These are phyloP conservation scores for Fonsecaea monophora DNA, from an alignment of 2,329 filamentous ascomycete species.

Conservation along the genomic window DNA sequence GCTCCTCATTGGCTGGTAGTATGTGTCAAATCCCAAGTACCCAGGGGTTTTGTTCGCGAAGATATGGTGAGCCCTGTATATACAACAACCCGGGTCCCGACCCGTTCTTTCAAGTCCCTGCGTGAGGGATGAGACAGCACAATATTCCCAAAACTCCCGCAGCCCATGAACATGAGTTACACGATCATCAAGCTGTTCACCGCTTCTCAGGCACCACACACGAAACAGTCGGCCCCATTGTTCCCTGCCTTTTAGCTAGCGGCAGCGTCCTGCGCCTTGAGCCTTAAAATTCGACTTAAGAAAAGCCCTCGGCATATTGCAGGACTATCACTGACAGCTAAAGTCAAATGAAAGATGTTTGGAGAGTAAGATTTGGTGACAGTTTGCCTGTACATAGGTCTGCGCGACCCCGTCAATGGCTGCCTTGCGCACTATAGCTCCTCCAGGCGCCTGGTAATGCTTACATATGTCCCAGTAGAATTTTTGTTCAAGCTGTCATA, in stretches of 20 bases:
- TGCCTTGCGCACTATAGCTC: conserved; percentile 7
- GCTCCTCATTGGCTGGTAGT: not conserved
- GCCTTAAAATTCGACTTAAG: not conserved
- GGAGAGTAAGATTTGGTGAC: conserved; percentile 7
- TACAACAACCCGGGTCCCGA: not conserved
- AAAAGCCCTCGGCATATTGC: not conserved
- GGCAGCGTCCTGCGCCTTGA: not conserved
- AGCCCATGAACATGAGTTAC: not conserved
- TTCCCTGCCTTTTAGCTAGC: not conserved
- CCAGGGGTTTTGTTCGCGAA: not conserved
- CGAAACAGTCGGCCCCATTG: not conserved
- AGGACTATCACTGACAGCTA: not conserved
- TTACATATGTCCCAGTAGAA: conserved; percentile 8
- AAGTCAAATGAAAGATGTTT: not conserved
- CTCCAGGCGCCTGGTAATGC: conserved; percentile 24
- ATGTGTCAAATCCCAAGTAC: not conserved
- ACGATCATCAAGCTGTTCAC: not conserved
- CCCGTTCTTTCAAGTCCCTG: too few relatives aligned
- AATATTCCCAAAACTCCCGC: not conserved
- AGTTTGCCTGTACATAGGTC: conserved; percentile 14
- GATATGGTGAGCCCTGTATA: not conserved
- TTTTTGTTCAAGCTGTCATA: conserved; percentile 28
- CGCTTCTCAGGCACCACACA: not conserved
- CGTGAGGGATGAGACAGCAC: not conserved
- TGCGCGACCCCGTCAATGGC: not conserved